These are phyloP conservation scores for Solanum ahanhuiri DNA, from an alignment of 257 asterid species.

Conservation along the genomic window DNA sequence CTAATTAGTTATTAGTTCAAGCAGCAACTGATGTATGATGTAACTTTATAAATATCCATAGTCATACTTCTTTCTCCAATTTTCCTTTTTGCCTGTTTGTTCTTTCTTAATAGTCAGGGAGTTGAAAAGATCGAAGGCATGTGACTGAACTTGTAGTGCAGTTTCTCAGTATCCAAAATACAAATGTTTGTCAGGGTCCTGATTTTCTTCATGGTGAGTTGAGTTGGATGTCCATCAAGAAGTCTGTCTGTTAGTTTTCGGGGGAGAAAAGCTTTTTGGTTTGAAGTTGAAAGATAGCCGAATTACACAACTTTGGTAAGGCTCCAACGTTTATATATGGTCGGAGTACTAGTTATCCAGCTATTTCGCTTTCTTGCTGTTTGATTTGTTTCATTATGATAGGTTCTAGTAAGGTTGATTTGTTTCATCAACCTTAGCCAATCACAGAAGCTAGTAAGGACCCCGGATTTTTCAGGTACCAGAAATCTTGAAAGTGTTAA, in stretches of 20 bases:
- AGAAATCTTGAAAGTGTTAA: neutral
- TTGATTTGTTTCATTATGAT: neutral
- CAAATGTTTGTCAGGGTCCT: neutral
- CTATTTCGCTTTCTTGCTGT: neutral
- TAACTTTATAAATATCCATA: neutral
- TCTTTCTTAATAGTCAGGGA: neutral
- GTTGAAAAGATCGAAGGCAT: neutral
- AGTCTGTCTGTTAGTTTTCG: neutral
- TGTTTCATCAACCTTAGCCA: slow-evolving; percentile 7
- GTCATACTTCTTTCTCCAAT: neutral
- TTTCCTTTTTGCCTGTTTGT: neutral
- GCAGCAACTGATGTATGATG: neutral
- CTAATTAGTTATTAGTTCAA: neutral
- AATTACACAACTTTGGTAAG: neutral
- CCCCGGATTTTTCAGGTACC: slow-evolving; percentile 3
- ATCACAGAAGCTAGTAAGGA: neutral
- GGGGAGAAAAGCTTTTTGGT: neutral
- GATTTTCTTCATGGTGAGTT: neutral
- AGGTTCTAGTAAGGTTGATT: neutral
- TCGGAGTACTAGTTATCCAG: neutral
- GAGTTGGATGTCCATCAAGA: neutral
- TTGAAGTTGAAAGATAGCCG: neutral
- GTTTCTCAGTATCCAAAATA: slow-evolving; percentile 4
- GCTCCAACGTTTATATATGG: neutral
- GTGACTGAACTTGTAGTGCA: neutral